These are phyloP conservation scores for Solanum paucissectum DNA, from an alignment of 257 asterid genomes.

Conservation along the genomic window DNA sequence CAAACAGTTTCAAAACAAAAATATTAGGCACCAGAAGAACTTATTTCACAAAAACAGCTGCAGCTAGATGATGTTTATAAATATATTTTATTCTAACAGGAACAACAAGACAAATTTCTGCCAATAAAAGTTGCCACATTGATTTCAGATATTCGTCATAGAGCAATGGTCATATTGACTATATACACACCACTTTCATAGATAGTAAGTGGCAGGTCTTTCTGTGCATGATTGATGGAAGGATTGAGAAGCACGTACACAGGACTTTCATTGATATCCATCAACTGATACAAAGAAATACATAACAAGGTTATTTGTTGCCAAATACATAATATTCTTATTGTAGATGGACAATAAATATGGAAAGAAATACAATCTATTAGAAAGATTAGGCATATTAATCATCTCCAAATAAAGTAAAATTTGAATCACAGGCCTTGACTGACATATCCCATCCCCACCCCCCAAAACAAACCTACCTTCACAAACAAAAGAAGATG, in stretches of 20 bases:
- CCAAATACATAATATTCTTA: not conserved
- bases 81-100: not conserved
- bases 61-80: not conserved
- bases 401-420: not conserved
- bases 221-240: constrained; percentile 77
- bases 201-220: constrained; percentile 83
- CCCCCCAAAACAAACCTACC: not conserved
- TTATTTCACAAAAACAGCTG: not conserved
- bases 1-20: constrained; percentile 7
- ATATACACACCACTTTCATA: constrained; percentile 82
- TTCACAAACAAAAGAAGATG: not conserved
- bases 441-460: not conserved
- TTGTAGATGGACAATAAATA: not conserved
- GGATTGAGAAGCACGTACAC: constrained; percentile 92
- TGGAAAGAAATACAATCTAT: not conserved
- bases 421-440: not conserved
- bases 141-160: not conserved
- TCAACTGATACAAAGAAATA: constrained; percentile 37
- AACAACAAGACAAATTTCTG: not conserved
- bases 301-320: not conserved
- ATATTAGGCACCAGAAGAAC: not conserved
- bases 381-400: not conserved
- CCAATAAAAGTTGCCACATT: not conserved
- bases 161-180: not conserved
- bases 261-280: constrained; percentile 97